Base-by-base conservation (phyloP, 2,329 filamentous ascomycete genomes). In the Talaromyces sp. region DNA sequence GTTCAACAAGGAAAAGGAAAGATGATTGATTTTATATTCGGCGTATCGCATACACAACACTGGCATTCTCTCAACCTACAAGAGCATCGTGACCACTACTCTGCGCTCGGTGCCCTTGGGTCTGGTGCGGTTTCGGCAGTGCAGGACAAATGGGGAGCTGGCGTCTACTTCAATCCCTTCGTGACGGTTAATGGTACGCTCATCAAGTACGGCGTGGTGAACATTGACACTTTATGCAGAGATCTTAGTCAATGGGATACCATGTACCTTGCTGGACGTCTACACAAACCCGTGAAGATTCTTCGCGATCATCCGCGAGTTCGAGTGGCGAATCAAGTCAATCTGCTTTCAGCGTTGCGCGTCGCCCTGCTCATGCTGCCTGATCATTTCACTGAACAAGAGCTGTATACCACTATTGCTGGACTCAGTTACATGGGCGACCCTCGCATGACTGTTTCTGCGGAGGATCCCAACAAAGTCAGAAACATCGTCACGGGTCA, bases 21-120 rank as follows among this genome's bases (percentile, higher is more conserved):
- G 81, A 96, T 98, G 89, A 96, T 99, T 69, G 95, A 99, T 79
- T 97, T 99, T 76, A 96, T 99, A 70, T 95, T 99, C 75, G 95
- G 94, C 31, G 94, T 98, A 11, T 92, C 91, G 1, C 92, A 96
- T 77, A 92, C 91, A 1, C 91, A 99, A 75, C 95, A 99, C 79
- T 99, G 94, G 92, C 95, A 99, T 79, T 93, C 90, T 39, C 84
- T 99, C 67, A 99, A 99, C 73, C 83, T 99, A 19, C 84, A 86
- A 69, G 90, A 97, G 76, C 90, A 99, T 74, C 90, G 91, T 8
- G 86, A 96, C 72, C 95, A 99, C 78, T 99, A 99, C 80, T 98
- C 94, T 1, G 89, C 86, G 11, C 82, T 99, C 22, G 91, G 91
- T 1, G 89, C 88, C 15, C 79, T 97, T 22, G 94, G 94, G 1